Evolutionary conservation across 2,329 filamentous ascomycete species (phyloP).

Genomic region (Penicillium sp.): DNA sequence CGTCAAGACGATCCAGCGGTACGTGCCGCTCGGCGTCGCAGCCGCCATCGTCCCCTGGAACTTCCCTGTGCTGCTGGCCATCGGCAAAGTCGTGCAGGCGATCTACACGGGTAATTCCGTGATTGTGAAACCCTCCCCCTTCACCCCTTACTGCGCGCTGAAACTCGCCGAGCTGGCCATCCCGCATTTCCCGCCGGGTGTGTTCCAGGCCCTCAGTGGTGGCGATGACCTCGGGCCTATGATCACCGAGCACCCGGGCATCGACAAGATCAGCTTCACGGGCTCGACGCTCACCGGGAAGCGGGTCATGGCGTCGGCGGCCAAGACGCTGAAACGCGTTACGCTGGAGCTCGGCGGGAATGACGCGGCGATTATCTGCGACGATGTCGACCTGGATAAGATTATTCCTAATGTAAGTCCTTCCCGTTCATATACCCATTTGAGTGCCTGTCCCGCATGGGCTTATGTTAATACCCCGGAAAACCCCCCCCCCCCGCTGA

Average conservation of each 20-base stretch:
- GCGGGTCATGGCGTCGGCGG: slow-evolving; percentile 55
- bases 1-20: slow-evolving; percentile 37
- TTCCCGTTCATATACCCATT: neutral
- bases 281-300: slow-evolving; percentile 59
- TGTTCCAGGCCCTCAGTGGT: slow-evolving; percentile 61
- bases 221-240: slow-evolving; percentile 59
- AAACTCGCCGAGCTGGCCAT: slow-evolving; percentile 59
- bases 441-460: no score
- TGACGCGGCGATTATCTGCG: slow-evolving; percentile 59
- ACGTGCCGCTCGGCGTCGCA: slow-evolving; percentile 47
- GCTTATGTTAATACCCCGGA: neutral
- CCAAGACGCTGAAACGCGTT: slow-evolving; percentile 58
- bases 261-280: slow-evolving; percentile 65
- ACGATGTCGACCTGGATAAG: slow-evolving; percentile 56
- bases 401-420: slow-evolving; percentile 44
- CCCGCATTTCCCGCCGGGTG: slow-evolving; percentile 58
- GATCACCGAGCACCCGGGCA: slow-evolving; percentile 59
- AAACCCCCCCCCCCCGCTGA: neutral
- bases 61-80: slow-evolving; percentile 49
- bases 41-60: slow-evolving; percentile 68
- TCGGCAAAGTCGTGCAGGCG: slow-evolving; percentile 57
- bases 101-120: slow-evolving; percentile 60
- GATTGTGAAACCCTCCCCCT: slow-evolving; percentile 59
- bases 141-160: slow-evolving; percentile 59
- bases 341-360: slow-evolving; percentile 63